Evolutionary conservation across 2,329 filamentous ascomycete genomes (phyloP).

Genomic region (Tolypocladium endophyticum): DNA sequence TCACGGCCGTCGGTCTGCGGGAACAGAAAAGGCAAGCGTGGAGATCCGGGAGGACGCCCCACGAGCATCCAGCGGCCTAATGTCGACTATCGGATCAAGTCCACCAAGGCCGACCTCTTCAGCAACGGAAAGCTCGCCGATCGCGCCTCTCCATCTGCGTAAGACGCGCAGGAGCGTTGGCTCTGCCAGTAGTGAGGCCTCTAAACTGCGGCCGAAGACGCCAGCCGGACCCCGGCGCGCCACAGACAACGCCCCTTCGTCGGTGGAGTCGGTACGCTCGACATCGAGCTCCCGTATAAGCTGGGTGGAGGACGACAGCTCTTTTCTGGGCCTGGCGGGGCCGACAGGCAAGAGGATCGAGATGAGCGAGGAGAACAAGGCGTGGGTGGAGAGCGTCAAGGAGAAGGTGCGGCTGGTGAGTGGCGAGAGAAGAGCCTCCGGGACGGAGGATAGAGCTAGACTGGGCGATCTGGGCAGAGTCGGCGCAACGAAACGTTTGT

Average conservation of each 20-base stretch:
- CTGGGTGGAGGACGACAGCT: slow-evolving; percentile 50
- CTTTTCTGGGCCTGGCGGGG: slow-evolving; percentile 57
- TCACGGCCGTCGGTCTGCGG: slow-evolving; percentile 61
- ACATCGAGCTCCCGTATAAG: slow-evolving; percentile 42
- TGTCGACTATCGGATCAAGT: slow-evolving; percentile 26
- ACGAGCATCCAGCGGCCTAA: slow-evolving; percentile 15
- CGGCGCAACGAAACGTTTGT: slow-evolving; percentile 63
- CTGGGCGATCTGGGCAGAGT: slow-evolving; percentile 65
- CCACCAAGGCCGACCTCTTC: slow-evolving; percentile 30
- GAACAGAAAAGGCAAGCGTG: slow-evolving; percentile 37
- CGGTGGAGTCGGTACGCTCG: slow-evolving; percentile 34
- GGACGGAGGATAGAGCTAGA: slow-evolving; percentile 20
- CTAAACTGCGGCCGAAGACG: slow-evolving; percentile 28
- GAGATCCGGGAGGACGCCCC: slow-evolving; percentile 48
- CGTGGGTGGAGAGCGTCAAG: slow-evolving; percentile 77
- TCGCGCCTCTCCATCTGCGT: slow-evolving; percentile 41
- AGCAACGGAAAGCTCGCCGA: slow-evolving; percentile 24
- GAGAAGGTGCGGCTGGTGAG: slow-evolving; percentile 66
- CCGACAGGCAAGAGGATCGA: slow-evolving; percentile 53
- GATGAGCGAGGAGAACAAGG: slow-evolving; percentile 62
- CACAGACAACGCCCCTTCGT: slow-evolving; percentile 29
- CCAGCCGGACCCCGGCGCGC: slow-evolving; percentile 24
- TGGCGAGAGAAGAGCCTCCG: slow-evolving; percentile 36
- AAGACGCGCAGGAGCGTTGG: slow-evolving; percentile 40
- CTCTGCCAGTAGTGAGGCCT: slow-evolving; percentile 18